Base-by-base conservation (phyloP, 2,329 filamentous ascomycete genomes). In the Pseudogymnoascus sp. region DNA sequence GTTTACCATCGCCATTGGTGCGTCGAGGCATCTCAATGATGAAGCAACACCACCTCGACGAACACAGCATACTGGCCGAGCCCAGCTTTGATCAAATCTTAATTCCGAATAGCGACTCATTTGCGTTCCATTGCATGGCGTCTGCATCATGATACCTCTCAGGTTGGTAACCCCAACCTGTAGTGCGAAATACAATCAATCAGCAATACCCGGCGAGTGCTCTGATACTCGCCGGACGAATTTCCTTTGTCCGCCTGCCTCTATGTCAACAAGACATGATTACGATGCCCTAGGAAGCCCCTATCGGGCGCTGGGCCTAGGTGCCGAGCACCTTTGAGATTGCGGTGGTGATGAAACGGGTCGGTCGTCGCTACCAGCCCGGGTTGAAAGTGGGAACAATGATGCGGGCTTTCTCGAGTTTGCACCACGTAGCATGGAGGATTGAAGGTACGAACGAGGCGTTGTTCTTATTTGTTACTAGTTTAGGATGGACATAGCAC, bases 1-100 rank as follows among this genome's bases (percentile, higher is more conserved):
- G 92, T 95, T 28, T 98, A 92, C 77, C 95, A 99, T 75, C 88
- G 95, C 65, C 96, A 98, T 78, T 99, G 95, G 95, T 99, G 95
- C 75, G 89, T 95, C 64, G 88, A 89, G 65, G 90, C 90, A 35
- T 69, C 69, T 59, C 71, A 72, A 62, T 72, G 50, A 56, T 56
- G 28, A 56, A 14, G 16, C 50, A 56, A 7, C 28, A 33, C 50
- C 28, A 35, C 22, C 31, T 35, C 50, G 50, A 56, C 50, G 28
- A 56, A 56, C 31, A 56, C 50, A 56, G 50, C 28, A 56, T 56
- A 56, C 50, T 56, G 50, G 50, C 50, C 50, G 28, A 56, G 28
- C 50, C 50, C 50, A 33, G 50, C 50, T 56, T 56, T 56, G 50
- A 56, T 33, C 50, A 56, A 56, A 35, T 56, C 50, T 56, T 56